Evolutionary conservation across 139 green algal species (phyloP), one percentile per base, ranked within the genome.

Genomic region (Asterochloris sp.): DNA sequence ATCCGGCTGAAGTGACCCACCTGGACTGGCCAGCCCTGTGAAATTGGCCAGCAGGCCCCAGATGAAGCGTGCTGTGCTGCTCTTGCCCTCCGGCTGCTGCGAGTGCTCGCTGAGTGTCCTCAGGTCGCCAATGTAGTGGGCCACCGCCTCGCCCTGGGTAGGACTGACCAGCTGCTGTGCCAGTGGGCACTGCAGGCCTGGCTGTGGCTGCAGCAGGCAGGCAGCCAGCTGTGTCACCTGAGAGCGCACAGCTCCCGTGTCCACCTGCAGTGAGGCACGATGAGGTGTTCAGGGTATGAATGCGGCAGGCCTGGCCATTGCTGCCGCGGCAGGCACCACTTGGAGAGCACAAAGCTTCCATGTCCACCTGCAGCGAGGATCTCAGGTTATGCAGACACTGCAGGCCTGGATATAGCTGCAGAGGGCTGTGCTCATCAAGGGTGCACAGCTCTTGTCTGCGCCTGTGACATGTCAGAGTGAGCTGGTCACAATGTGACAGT

Each of bases 41-140:
- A 17, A 38, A 17, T 38, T 24, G 0, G 88, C 87, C 68, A 92
- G 73, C 74, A 82, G 90, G 84, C 83, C 90, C 83, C 84, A 92
- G 24, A 94, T 19, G 76, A 94, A 94, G 62, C 88, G 85, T 47
- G 84, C 82, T 11, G 89, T 29, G 76, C 89, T 84, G 38, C 66
- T 80, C 80, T 93, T 89, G 47, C 77, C 73, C 11, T 23, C 82
- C 12, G 60, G 27, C 21, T 81, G 76, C 83, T 86, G 83, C 13
- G 83, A 83, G 24, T 87, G 38, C 26, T 78, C 76, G 0, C 78
- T 83, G 61, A 89, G 62, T 11, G 81, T 83, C 54, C 87, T 85
- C 79, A 95, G 78, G 16, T 90, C 83, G 15, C 88, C 84, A 0
- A 92, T 38, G 84, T 95, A 95, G n/a, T 86, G 84, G 38, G 54